Conservation (phyloP, 192 early-diverging fungal species). For the Geranomyces michiganensis region DNA sequence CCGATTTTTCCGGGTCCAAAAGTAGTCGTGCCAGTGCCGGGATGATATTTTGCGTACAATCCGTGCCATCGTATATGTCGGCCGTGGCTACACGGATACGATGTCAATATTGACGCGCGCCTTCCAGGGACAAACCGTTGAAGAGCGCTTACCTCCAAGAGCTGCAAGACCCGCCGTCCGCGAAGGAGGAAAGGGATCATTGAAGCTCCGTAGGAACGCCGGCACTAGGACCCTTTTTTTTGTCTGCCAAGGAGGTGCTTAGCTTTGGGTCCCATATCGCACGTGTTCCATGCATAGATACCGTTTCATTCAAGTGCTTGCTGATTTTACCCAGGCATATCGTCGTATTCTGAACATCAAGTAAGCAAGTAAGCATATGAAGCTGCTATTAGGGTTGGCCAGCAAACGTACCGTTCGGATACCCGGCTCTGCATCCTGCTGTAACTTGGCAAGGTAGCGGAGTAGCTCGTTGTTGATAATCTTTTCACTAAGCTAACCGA, state of each 20-base stretch:
- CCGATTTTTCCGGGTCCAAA: slow-evolving; percentile 80
- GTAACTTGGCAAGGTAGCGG: slow-evolving; percentile 83
- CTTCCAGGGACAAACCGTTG: background rate
- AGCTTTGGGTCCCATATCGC: no score
- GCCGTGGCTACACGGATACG: slow-evolving; percentile 42
- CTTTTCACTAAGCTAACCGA: slow-evolving; percentile 59
- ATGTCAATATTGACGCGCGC: no score
- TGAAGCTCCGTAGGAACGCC: slow-evolving; percentile 78
- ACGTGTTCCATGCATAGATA: slow-evolving; percentile 28
- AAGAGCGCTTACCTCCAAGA: slow-evolving; percentile 23
- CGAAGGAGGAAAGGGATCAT: slow-evolving; percentile 88
- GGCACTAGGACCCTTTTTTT: slow-evolving; percentile 79
- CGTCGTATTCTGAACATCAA: slow-evolving; percentile 73
- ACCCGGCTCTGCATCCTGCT: slow-evolving; percentile 89
- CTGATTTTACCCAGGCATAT: slow-evolving; percentile 94
- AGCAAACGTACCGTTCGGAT: slow-evolving; percentile 71
- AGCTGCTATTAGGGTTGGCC: background rate
- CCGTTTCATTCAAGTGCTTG: slow-evolving; percentile 71
- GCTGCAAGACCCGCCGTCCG: slow-evolving; percentile 83
- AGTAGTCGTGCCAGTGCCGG: slow-evolving; percentile 70
- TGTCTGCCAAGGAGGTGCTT: slow-evolving; percentile 48
- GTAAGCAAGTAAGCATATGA: background rate
- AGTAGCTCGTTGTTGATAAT: slow-evolving; percentile 85
- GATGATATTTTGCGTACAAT: slow-evolving; percentile 73
- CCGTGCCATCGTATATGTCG: slow-evolving; percentile 70